A percentile compares a stretch with the other conserved stretches of the same genome.
Conservation (phyloP, 2,329 filamentous ascomycete genomes). For the Diaporthe citri region DNA sequence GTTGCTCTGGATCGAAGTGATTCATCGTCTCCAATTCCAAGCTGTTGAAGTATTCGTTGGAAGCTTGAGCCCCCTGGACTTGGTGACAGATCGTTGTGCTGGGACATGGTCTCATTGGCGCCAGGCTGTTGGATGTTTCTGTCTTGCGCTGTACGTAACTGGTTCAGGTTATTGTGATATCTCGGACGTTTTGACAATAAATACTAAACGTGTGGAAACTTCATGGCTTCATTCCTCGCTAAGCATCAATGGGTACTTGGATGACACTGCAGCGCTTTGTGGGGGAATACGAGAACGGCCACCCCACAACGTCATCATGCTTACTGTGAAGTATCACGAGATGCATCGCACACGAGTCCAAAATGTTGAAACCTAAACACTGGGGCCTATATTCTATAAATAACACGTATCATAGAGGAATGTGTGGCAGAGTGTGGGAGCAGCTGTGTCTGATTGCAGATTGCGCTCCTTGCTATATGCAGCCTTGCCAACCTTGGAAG, state of each 20-base stretch:
- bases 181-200: background rate
- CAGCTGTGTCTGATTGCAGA: background rate
- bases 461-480: background rate
- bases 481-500: background rate
- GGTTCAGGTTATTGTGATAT: too few relatives aligned
- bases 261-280: background rate
- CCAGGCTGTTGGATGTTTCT: background rate
- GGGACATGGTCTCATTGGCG: background rate
- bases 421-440: background rate
- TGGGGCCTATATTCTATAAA: background rate
- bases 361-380: too few relatives aligned
- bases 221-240: too few relatives aligned
- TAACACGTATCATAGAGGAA: background rate
- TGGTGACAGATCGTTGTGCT: too few relatives aligned
- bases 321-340: slow-evolving; percentile 1
- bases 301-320: background rate
- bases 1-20: too few relatives aligned
- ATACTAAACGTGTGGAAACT: too few relatives aligned
- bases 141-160: too few relatives aligned
- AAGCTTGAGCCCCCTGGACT: background rate
- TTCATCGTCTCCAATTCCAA: too few relatives aligned
- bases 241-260: background rate
- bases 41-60: too few relatives aligned
- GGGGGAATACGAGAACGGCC: slow-evolving; percentile 5
- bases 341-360: background rate